These are phyloP conservation scores for Chlorella vulgaris DNA, from an alignment of 139 green algal genomes.

Conservation along the genomic window DNA sequence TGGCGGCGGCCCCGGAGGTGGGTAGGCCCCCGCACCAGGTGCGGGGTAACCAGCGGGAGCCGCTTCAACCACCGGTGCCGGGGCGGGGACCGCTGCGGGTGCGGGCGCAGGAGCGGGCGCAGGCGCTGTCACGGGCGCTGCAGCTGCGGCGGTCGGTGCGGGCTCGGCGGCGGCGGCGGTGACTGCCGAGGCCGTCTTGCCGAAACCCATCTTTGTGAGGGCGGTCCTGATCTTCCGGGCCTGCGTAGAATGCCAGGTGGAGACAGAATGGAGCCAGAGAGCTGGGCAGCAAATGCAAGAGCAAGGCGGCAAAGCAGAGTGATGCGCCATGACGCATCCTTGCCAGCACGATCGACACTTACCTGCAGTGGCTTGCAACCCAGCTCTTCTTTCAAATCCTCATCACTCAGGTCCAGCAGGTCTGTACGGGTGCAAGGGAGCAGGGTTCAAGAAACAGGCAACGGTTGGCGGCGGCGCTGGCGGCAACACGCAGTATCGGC, in stretches of 20 bases:
- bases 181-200: not conserved
- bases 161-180: not conserved
- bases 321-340: no score
- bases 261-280: no score
- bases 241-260: no score
- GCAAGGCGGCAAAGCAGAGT: no score
- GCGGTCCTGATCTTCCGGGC: not conserved
- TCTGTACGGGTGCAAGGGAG: not conserved
- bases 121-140: not conserved
- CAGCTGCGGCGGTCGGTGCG: not conserved
- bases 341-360: no score
- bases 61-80: not conserved
- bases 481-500: no score
- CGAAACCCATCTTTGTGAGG: not conserved
- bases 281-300: no score
- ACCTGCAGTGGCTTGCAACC: slow-evolving; percentile 23
- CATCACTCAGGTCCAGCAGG: slow-evolving; percentile 5
- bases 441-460: no score
- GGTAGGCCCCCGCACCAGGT: not conserved
- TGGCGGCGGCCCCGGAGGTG: not conserved
- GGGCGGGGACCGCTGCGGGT: not conserved
- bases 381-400: slow-evolving; percentile 15
- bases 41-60: not conserved
- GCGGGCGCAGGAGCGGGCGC: not conserved
- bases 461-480: no score